A percentile compares a stretch with the other conserved stretches of the same genome.
These are phyloP conservation scores for Rhizoctonia solani DNA, from an alignment of 1,284 basidiomycete species.

Conservation along the genomic window DNA sequence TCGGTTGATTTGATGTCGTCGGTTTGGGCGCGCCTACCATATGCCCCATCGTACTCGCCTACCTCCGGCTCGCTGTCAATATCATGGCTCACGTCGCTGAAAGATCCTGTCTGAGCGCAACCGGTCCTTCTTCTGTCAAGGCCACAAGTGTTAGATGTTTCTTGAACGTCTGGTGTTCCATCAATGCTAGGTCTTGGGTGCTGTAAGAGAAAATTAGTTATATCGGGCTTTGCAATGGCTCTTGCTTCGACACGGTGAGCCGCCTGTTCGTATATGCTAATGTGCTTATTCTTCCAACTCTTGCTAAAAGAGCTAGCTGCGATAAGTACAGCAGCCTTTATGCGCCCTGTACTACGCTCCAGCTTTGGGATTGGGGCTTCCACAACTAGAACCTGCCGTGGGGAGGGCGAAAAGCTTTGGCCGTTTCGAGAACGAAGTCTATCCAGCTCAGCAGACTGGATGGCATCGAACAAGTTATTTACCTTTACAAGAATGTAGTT, in stretches of 20 bases:
- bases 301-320: not conserved
- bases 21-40: too few relatives aligned
- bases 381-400: not conserved
- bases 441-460: not conserved
- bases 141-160: not conserved
- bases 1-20: too few relatives aligned
- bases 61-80: too few relatives aligned
- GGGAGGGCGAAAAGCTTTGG: not conserved
- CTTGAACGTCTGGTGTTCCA: not conserved
- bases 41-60: too few relatives aligned
- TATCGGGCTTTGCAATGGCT: slow-evolving; percentile 1
- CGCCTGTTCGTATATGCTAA: not conserved
- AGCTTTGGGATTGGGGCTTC: not conserved
- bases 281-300: not conserved
- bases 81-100: too few relatives aligned
- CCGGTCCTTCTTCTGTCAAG: too few relatives aligned
- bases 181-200: not conserved
- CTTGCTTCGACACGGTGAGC: not conserved
- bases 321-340: not conserved
- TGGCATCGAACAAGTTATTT: not conserved
- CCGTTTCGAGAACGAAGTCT: not conserved
- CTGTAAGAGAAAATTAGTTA: not conserved
- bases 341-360: not conserved
- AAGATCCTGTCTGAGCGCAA: too few relatives aligned
- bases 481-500: not conserved